Percentiles rank a stretch among this genome's conserved stretches.
Conservation (phyloP, 2,329 filamentous ascomycete species). For the Dothiorella sarmentorum region DNA sequence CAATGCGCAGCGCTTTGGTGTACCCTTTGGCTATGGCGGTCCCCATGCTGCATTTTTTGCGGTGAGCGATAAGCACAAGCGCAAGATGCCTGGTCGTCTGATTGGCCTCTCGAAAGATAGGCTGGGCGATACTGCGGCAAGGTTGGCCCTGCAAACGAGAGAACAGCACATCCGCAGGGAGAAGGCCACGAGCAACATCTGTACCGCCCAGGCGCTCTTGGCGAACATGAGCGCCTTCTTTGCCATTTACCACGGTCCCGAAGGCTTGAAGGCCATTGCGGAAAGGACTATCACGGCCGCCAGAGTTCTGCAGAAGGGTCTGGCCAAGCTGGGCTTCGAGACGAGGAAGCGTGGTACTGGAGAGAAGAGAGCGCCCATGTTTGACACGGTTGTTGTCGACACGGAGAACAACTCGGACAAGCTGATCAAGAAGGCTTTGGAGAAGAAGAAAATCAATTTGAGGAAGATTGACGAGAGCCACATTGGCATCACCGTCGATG, state of each 20-base stretch:
- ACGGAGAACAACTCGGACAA: conserved; percentile 50
- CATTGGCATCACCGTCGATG: conserved; percentile 74
- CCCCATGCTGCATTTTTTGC: conserved; percentile 98
- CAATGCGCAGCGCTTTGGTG: conserved; percentile 85
- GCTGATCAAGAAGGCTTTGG: conserved; percentile 51
- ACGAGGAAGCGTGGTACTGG: conserved; percentile 58
- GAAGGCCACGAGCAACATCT: conserved; percentile 97
- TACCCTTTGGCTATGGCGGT: conserved; percentile 87
- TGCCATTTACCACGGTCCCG: conserved; percentile 86
- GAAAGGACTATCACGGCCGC: conserved; percentile 71
- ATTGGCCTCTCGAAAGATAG: conserved; percentile 91
- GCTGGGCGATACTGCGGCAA: conserved; percentile 73
- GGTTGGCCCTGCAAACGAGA: conserved; percentile 83
- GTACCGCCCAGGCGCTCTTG: conserved; percentile 87
- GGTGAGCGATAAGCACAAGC: conserved; percentile 84
- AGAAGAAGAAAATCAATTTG: conserved; percentile 57
- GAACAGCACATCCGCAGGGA: conserved; percentile 96
- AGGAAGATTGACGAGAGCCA: conserved; percentile 58
- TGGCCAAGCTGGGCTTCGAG: conserved; percentile 61
- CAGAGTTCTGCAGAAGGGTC: conserved; percentile 63
- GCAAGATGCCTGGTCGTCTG: conserved; percentile 87
- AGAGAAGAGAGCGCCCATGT: conserved; percentile 58
- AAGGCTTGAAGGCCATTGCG: conserved; percentile 78
- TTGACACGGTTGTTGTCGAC: conserved; percentile 74
- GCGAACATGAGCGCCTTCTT: conserved; percentile 97